Evolutionary conservation across 140 eudicot species (phyloP).

Genomic region (Ambrosia hybrid): DNA sequence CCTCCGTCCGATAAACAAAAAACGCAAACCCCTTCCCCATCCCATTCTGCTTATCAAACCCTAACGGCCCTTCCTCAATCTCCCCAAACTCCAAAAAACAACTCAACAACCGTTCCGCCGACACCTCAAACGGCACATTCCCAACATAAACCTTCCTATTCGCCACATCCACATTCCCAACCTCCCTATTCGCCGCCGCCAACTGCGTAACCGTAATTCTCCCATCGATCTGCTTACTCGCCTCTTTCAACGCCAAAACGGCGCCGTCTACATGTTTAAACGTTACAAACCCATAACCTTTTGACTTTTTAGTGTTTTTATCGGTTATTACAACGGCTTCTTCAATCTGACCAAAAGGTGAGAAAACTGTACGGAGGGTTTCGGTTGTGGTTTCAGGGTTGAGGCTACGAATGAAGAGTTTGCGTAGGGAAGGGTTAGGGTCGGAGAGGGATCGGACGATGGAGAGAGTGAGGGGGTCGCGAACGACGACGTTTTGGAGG

Average conservation of each 20-base stretch:
- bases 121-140: slow-evolving; percentile 72
- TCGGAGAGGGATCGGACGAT: slow-evolving; percentile 70
- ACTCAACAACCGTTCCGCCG: slow-evolving; percentile 54
- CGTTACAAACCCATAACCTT: slow-evolving; percentile 89
- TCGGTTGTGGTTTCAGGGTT: slow-evolving; percentile 85
- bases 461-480: slow-evolving; percentile 53
- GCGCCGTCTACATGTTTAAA: slow-evolving; percentile 82
- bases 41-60: slow-evolving; percentile 86
- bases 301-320: slow-evolving; percentile 55
- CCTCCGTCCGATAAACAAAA: slow-evolving; percentile 82
- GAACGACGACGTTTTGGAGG: slow-evolving; percentile 58
- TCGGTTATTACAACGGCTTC: slow-evolving; percentile 81
- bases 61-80: slow-evolving; percentile 91
- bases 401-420: slow-evolving; percentile 82
- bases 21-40: slow-evolving; percentile 84
- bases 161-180: slow-evolving; percentile 46
- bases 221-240: slow-evolving; percentile 90
- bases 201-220: slow-evolving; percentile 78
- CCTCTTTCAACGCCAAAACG: slow-evolving; percentile 58
- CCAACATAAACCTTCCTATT: slow-evolving; percentile 88
- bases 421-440: slow-evolving; percentile 61
- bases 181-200: slow-evolving; percentile 52
- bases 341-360: slow-evolving; percentile 61
- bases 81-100: slow-evolving; percentile 72
- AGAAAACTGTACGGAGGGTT: slow-evolving; percentile 50